phyloP scores from a whole-genome alignment of 495 filamentous ascomycete genomes.

The Durotheca rogersii region DNA sequence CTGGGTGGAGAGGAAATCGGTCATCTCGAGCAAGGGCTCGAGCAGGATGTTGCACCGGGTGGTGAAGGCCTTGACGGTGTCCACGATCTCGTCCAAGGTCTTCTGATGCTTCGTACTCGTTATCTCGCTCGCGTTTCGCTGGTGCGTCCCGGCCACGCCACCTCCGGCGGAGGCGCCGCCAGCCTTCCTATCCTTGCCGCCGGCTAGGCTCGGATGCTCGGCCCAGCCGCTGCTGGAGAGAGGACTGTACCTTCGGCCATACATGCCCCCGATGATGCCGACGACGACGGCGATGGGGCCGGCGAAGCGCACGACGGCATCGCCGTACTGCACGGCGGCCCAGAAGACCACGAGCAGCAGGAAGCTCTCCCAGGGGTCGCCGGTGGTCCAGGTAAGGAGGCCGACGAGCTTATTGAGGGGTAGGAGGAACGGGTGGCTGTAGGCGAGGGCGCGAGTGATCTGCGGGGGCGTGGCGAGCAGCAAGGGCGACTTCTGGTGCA shows the following conservation, averaged over 20 bases:
- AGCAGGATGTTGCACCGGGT: conserved; percentile 87
- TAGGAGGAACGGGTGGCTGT: conserved; percentile 89
- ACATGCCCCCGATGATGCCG: conserved; percentile 86
- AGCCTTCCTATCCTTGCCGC: conserved; percentile 45
- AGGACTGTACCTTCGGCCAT: conserved; percentile 83
- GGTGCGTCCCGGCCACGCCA: conserved; percentile 47
- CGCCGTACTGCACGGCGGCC: conserved; percentile 81
- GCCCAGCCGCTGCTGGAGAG: conserved; percentile 82
- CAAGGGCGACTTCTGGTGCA: conserved; percentile 93
- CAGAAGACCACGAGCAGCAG: conserved; percentile 82
- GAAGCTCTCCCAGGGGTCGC: conserved; percentile 96
- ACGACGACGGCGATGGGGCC: conserved; percentile 82
- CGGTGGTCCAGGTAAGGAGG: conserved; percentile 87
- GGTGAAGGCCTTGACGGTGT: conserved; percentile 84
- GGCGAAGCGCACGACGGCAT: conserved; percentile 70
- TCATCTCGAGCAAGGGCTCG: conserved; percentile 82
- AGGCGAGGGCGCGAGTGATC: conserved; percentile 87
- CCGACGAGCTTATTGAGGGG: conserved; percentile 81
- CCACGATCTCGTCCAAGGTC: conserved; percentile 95
- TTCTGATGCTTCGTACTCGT: conserved; percentile 67
- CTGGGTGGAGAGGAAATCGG: conserved; percentile 91
- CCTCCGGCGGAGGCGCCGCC: conserved; percentile 42
- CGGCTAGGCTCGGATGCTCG: conserved; percentile 36
- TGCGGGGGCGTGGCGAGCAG: conserved; percentile 91
- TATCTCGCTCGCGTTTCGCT: conserved; percentile 56